Evolutionary conservation across 1,139 yeast genomes (phyloP).

Genomic region (Chernovozyma aurita): DNA sequence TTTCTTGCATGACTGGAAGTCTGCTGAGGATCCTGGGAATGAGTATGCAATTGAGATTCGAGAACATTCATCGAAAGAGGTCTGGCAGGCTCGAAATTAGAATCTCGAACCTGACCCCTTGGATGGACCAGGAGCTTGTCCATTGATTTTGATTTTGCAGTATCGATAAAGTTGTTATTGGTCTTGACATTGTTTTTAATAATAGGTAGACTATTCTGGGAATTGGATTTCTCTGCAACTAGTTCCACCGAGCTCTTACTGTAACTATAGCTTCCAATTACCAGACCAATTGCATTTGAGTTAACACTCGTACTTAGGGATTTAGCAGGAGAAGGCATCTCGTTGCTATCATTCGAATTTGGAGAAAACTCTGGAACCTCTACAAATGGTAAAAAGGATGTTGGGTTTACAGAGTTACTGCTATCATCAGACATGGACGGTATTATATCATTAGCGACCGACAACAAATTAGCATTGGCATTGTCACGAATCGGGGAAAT

Average conservation of each 20-base stretch:
- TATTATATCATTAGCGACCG: background rate
- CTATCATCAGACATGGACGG: background rate
- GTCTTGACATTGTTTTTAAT: background rate
- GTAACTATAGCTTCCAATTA: slow-evolving; percentile 28
- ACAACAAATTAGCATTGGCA: background rate
- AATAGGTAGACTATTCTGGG: background rate
- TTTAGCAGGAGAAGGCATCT: slow-evolving; percentile 4
- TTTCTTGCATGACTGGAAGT: slow-evolving; percentile 26
- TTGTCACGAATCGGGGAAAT: slow-evolving; percentile 15
- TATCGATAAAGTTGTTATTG: too few species aligned
- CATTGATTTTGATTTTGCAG: background rate
- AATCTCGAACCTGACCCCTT: background rate
- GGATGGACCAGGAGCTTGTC: background rate
- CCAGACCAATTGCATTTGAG: slow-evolving; percentile 22
- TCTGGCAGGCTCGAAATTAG: background rate
- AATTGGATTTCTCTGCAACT: background rate
- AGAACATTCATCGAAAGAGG: background rate
- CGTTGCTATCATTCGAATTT: background rate
- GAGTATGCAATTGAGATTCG: background rate
- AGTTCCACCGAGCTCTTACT: slow-evolving; percentile 12
- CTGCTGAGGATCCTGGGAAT: background rate
- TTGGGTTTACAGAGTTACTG: background rate
- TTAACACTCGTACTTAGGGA: slow-evolving; percentile 6
- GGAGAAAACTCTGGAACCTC: slow-evolving; percentile 6
- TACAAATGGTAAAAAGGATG: slow-evolving; percentile 1